Base-by-base conservation (phyloP, 2,329 filamentous ascomycete species). In the Trichoderma sp. region DNA sequence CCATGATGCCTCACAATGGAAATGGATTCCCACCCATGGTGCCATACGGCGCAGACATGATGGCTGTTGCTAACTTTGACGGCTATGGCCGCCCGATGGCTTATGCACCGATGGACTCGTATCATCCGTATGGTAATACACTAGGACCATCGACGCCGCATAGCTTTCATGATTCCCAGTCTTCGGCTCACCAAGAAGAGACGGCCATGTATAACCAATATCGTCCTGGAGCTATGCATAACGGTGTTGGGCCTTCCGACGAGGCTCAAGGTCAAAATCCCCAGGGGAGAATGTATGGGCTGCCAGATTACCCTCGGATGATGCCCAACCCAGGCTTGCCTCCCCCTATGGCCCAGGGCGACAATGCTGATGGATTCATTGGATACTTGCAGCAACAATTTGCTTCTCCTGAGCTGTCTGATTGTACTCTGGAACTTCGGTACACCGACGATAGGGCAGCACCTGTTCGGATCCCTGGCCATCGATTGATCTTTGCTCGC, bases 151-250 rank as follows among this genome's bases (percentile, higher is more conserved):
- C 86, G 1, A 89, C 88, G 2, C 86, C 88, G 4, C 88, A 88
- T 73, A 90, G 88, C 78, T 89, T 88, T 76, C 88, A 89, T 70
- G 88, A 85, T 43, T 90, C 89, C 3, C 88, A 90, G 73, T 84
- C 87, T 43, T 89, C 88, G 2, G 83, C 80, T 6, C 84, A 84
- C 57, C 82, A 81, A 17, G 85, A 85, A 50, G 85, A 86, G 13
- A 82, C 80, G 34, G 82, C 80, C 70, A 78, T 83, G 68, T 82
- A 80, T 68, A 80, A 79, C 30, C 84, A 83, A 72, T 83, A 81
- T 53, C 76, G 80, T 64, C 76, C 81, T 32, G 80, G 78, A 30
- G 82, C 81, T 30, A 80, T 78, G 55, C 80, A 81, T n/a, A 86
- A 81, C 50, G 81, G 81, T 1, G 70, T 74, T 20, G 77, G 76